These are phyloP conservation scores for Exophiala viscosa DNA, from an alignment of 2,329 filamentous ascomycete species.

Conservation along the genomic window DNA sequence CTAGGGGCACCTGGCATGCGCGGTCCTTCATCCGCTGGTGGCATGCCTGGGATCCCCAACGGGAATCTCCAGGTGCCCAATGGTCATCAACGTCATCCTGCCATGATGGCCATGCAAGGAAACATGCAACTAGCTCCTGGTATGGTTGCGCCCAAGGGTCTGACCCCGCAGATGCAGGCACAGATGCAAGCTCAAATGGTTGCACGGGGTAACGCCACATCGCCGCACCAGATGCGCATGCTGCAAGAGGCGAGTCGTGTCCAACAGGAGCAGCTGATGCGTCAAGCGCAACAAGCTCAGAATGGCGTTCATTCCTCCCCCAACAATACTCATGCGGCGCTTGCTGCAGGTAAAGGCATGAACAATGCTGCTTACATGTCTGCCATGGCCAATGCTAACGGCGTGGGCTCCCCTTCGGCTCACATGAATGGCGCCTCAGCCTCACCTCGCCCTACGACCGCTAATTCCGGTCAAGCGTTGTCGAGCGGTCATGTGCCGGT, in stretches of 20 bases:
- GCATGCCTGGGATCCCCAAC: conserved; percentile 34
- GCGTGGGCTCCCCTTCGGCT: conserved; percentile 43
- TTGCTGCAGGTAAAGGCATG: conserved; percentile 37
- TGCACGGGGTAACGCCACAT: conserved; percentile 40
- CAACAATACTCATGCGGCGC: conserved; percentile 38
- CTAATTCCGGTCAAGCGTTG: conserved; percentile 42
- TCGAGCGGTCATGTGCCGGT: conserved; percentile 54
- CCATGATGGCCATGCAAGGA: conserved; percentile 41
- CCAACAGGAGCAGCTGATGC: conserved; percentile 35
- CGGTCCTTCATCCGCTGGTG: conserved; percentile 12
- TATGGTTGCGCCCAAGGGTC: conserved; percentile 44
- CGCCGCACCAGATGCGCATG: conserved; percentile 46
- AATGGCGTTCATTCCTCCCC: conserved; percentile 45
- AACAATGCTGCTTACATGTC: conserved; percentile 45
- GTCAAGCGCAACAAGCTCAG: conserved; percentile 39
- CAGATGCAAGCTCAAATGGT: conserved; percentile 62
- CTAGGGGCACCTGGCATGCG: conserved; percentile 28
- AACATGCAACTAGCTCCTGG: conserved; percentile 53
- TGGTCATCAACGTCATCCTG: conserved; percentile 38
- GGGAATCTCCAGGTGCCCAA: conserved; percentile 33
- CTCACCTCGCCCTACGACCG: conserved; percentile 46
- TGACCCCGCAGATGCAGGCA: conserved; percentile 65
- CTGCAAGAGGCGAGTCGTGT: conserved; percentile 47
- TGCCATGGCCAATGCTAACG: conserved; percentile 42
- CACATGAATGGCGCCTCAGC: conserved; percentile 40